Evolutionary conservation across 495 filamentous ascomycete genomes (phyloP), one percentile per base, ranked within the genome.

Genomic region (Penicillium odoratum): DNA sequence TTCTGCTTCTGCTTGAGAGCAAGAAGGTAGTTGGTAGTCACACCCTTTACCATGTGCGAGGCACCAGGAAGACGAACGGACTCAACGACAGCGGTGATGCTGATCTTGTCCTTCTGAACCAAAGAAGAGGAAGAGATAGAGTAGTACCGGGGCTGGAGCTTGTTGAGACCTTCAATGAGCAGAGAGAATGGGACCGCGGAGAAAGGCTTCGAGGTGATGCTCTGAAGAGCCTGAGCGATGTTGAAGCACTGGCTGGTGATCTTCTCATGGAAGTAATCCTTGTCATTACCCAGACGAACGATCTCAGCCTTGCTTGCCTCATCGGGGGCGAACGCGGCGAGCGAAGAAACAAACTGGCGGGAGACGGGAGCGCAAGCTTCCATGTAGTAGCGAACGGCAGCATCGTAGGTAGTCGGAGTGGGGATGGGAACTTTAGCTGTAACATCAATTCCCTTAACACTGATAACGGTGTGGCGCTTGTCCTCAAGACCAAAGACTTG

Each of bases 371-470:
- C 91, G 71, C 91, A 89, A 61, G 96, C 95, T 78, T 99, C 94
- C 84, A 98, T 88, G 74, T 99, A 94, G 78, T 97, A 99, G 49
- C 94, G 91, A 50, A 90, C 80, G 53, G 91, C 90, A 45, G 93
- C 89, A 77, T 98, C 94, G 73, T 92, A 98, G 25, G 94, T 99
- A 31, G 94, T 98, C 13, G 94, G 95, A 16, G 93, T 94, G 18
- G 94, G 94, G 75, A 99, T 98, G 7, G 94, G 95, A 50, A 98
- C 92, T 76, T 96, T 97, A 55, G 94, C 92, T 16, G 94, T 98
- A 15, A 93, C 85, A 77, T 99, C 94, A 15, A 97, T 84, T 42
- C 90, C 89, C 71, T 97, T 97, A 66, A 99, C 86, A 50, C 82
- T 88, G 68, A 99, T 87, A 42, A 99, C 94, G 11, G 77, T 81